Conservation (phyloP, 2,329 filamentous ascomycete species). For the Colletotrichum sp. region DNA sequence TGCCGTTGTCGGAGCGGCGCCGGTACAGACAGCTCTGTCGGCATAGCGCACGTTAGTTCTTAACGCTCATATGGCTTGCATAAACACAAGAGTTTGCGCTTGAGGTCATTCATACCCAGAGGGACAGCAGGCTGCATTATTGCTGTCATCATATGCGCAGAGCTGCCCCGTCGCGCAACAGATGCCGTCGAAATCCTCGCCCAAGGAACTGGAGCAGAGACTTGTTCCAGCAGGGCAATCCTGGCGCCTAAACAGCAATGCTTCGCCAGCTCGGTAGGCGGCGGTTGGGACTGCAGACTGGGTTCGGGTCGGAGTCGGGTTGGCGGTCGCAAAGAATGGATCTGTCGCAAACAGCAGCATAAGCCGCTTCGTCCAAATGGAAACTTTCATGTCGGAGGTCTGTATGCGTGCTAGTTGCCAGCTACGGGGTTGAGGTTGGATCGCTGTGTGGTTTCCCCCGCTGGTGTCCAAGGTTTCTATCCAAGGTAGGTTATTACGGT, state of each 20-base stretch:
- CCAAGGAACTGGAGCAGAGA: conserved; percentile 52
- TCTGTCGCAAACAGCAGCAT: not conserved
- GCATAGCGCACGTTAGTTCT: not conserved
- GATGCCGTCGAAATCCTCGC: conserved; percentile 49
- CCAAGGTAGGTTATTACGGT: not conserved
- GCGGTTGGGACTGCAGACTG: not conserved
- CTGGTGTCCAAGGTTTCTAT: not conserved
- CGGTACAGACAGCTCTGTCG: conserved; percentile 59
- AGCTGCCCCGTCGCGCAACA: conserved; percentile 58
- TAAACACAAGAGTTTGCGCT: not conserved
- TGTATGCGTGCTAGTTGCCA: not conserved
- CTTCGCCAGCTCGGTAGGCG: not conserved
- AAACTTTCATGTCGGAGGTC: not conserved
- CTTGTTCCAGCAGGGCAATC: conserved; percentile 55
- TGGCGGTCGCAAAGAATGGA: not conserved
- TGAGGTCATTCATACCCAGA: conserved; percentile 42
- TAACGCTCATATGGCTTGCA: not conserved
- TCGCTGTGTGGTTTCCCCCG: not conserved
- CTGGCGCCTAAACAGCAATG: conserved; percentile 22
- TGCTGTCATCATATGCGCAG: conserved; percentile 54
- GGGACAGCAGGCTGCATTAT: conserved; percentile 60
- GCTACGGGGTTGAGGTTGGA: not conserved
- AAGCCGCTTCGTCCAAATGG: not conserved
- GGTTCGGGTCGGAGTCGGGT: not conserved
- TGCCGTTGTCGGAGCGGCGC: conserved; percentile 50